These are phyloP conservation scores for Escallonia herrerae DNA, from an alignment of 129 eudicot species.

Conservation along the genomic window DNA sequence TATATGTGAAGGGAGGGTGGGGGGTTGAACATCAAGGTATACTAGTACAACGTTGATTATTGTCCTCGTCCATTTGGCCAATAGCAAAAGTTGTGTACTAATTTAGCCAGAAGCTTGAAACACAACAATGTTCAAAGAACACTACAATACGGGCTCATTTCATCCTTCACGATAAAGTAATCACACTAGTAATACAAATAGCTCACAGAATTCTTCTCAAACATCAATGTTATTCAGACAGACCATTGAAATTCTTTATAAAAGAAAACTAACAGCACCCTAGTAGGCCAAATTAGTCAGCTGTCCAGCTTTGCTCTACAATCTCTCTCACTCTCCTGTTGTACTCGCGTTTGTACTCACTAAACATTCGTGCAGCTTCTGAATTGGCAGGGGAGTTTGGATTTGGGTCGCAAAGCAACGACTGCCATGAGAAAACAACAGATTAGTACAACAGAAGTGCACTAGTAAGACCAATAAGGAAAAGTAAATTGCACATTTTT, in stretches of 20 bases:
- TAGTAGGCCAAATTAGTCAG: slow-evolving; percentile 27
- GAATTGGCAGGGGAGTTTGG: slow-evolving; percentile 67
- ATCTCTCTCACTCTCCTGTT: slow-evolving; percentile 52
- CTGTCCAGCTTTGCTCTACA: slow-evolving; percentile 68
- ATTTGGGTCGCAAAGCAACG: slow-evolving; percentile 59
- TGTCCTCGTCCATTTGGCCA: too few relatives aligned
- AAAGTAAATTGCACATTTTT: too few relatives aligned
- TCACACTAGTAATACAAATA: slow-evolving; percentile 8
- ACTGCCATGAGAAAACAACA: slow-evolving; percentile 14
- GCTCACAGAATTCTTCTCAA: slow-evolving; percentile 7
- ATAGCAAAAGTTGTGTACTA: background rate
- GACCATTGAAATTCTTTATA: slow-evolving; percentile 1
- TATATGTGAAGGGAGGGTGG: too few relatives aligned
- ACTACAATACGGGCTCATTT: slow-evolving; percentile 1
- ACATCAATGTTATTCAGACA: slow-evolving; percentile 19
- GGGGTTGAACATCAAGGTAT: too few relatives aligned
- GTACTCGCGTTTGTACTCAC: slow-evolving; percentile 54
- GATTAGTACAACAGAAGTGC: background rate
- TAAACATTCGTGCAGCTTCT: slow-evolving; percentile 57
- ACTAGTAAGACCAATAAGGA: background rate
- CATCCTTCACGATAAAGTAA: slow-evolving; percentile 6
- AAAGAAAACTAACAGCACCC: slow-evolving; percentile 1
- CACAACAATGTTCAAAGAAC: background rate
- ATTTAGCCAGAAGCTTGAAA: background rate
- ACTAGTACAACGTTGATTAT: too few relatives aligned